These are phyloP conservation scores for Emergomyces orientalis DNA, from an alignment of 2,329 filamentous ascomycete genomes.

Conservation along the genomic window DNA sequence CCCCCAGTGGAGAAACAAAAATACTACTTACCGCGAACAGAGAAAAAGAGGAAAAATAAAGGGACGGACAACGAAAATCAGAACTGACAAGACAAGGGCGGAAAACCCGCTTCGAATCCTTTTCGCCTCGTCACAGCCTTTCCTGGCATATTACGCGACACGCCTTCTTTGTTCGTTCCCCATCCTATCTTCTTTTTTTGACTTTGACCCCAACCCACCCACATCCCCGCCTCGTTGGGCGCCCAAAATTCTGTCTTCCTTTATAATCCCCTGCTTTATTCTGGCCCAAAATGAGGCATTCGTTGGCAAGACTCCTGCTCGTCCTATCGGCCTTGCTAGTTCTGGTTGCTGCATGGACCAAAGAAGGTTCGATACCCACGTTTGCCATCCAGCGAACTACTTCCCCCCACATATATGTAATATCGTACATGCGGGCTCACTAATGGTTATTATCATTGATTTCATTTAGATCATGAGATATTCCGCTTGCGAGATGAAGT, in stretches of 20 bases:
- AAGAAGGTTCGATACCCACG: conserved; percentile 56
- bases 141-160: neutral
- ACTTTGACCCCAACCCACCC: neutral
- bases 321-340: conserved; percentile 60
- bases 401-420: neutral
- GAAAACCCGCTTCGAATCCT: neutral
- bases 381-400: neutral
- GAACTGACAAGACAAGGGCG: neutral
- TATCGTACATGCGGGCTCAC: conserved; percentile 7
- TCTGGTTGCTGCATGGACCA: conserved; percentile 68
- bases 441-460: neutral
- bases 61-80: neutral
- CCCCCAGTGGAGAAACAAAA: neutral
- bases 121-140: neutral
- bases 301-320: conserved; percentile 49
- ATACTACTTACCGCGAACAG: neutral
- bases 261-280: neutral
- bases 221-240: conserved; percentile 6
- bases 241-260: conserved; percentile 1
- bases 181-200: neutral
- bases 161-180: conserved; percentile 1
- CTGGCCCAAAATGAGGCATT: conserved; percentile 56
- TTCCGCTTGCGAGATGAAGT: conserved; percentile 92
- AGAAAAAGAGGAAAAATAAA: neutral
- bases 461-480: conserved; percentile 76